These are phyloP conservation scores for Biscogniauxia mediterranea DNA, from an alignment of 2,329 filamentous ascomycete genomes.

Conservation along the genomic window DNA sequence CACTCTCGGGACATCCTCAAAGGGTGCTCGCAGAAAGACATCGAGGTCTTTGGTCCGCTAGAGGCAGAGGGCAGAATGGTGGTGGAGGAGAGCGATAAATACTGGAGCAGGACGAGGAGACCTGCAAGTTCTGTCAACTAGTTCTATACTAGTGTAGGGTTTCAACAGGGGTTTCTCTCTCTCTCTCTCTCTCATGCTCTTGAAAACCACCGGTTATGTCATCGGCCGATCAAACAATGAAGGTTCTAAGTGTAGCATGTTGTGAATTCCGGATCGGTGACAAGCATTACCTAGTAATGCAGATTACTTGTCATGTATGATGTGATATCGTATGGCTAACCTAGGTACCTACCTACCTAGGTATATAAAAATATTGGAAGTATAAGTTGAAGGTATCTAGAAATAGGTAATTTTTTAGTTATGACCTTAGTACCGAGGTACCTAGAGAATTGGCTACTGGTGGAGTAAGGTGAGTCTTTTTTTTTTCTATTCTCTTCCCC, in stretches of 20 bases:
- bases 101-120: slow-evolving; percentile 41
- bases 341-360: too few species aligned
- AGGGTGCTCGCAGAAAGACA: slow-evolving; percentile 44
- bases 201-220: not conserved
- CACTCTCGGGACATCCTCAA: slow-evolving; percentile 46
- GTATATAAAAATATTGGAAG: too few species aligned
- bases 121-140: too few species aligned
- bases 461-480: too few species aligned
- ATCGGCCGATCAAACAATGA: not conserved
- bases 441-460: too few species aligned
- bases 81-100: slow-evolving; percentile 43
- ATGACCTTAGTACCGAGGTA: too few species aligned
- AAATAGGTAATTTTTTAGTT: not conserved
- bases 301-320: too few species aligned
- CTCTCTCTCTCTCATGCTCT: too few species aligned
- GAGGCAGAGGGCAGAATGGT: slow-evolving; percentile 43
- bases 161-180: too few species aligned
- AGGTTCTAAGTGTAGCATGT: not conserved
- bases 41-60: slow-evolving; percentile 49
- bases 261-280: too few species aligned
- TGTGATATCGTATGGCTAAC: too few species aligned
- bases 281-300: too few species aligned
- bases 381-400: not conserved
- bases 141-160: not conserved
- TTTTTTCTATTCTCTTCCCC: not conserved